Evolutionary conservation across 257 asterid species (phyloP).

Genomic region (Mitragyna speciosa): DNA sequence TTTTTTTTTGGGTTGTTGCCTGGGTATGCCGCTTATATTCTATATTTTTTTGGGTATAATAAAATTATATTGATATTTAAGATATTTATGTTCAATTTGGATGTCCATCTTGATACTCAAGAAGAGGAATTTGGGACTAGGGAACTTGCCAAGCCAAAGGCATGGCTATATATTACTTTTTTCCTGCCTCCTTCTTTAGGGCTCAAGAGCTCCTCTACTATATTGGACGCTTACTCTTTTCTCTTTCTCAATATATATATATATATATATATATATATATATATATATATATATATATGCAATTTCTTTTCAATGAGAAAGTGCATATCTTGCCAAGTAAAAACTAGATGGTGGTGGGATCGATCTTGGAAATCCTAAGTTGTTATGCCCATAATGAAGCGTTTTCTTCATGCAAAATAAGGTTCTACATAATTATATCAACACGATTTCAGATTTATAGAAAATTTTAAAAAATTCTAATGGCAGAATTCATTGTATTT

Average conservation of each 20-base stretch:
- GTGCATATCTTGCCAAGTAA: neutral
- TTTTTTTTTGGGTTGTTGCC: no score
- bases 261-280: no score
- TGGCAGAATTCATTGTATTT: conserved; percentile 3
- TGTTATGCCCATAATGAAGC: neutral
- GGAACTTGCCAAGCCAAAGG: no score
- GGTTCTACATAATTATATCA: neutral
- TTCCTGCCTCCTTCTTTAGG: no score
- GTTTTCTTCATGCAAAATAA: conserved; percentile 9
- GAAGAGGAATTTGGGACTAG: no score
- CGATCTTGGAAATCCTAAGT: neutral
- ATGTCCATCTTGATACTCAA: neutral
- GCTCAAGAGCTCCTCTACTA: no score
- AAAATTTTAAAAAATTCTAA: neutral
- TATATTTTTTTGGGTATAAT: no score
- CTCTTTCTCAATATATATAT: neutral
- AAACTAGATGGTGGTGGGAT: neutral
- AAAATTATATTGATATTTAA: no score
- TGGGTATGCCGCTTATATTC: no score
- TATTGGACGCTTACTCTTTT: neutral
- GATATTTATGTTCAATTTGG: no score
- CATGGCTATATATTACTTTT: no score
- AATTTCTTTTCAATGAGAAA: neutral
- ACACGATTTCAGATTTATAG: conserved; percentile 42
- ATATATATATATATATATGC: no score